A percentile compares a stretch with the other conserved stretches of the same genome.
Conservation (phyloP, 768 basidiomycete genomes). For the Macrocybe gigantea region DNA sequence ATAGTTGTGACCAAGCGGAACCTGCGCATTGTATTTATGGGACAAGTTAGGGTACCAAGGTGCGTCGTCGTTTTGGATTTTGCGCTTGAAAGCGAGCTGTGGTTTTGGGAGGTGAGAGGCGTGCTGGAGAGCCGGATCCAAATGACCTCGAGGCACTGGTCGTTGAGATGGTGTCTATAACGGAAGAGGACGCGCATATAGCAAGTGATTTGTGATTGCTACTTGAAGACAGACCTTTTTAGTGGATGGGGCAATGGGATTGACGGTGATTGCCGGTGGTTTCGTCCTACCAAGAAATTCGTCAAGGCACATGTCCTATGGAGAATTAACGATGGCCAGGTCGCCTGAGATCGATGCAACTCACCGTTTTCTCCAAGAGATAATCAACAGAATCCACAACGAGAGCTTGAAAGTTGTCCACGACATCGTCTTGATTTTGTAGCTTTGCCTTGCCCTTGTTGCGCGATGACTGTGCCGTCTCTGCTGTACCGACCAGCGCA, state of each 20-base stretch:
- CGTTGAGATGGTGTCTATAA: slow-evolving; percentile 21
- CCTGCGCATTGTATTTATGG: slow-evolving; percentile 79
- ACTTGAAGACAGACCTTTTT: slow-evolving; percentile 25
- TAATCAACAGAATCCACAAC: slow-evolving; percentile 85
- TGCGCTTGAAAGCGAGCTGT: slow-evolving; percentile 64
- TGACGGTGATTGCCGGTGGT: slow-evolving; percentile 56
- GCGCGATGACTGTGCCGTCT: slow-evolving; percentile 17
- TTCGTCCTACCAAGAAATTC: slow-evolving; percentile 68
- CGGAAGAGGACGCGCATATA: slow-evolving; percentile 4
- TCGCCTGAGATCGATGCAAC: slow-evolving; percentile 14
- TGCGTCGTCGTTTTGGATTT: slow-evolving; percentile 51
- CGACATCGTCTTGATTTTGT: slow-evolving; percentile 70
- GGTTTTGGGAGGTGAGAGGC: slow-evolving; percentile 77
- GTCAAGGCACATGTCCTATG: slow-evolving; percentile 79
- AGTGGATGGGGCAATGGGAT: slow-evolving; percentile 25
- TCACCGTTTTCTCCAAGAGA: slow-evolving; percentile 77
- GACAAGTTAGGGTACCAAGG: slow-evolving; percentile 67
- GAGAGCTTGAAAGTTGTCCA: slow-evolving; percentile 73
- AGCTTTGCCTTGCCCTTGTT: slow-evolving; percentile 53
- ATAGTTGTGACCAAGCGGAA: slow-evolving; percentile 68
- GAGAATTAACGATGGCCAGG: neutral
- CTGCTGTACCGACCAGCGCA: slow-evolving; percentile 38
- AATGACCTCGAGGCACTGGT: slow-evolving; percentile 30
- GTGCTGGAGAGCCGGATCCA: slow-evolving; percentile 65
- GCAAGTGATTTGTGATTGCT: too few relatives aligned